Evolutionary conservation across 192 early-diverging fungal genomes (phyloP).

Genomic region (Glomus cerebriforme): DNA sequence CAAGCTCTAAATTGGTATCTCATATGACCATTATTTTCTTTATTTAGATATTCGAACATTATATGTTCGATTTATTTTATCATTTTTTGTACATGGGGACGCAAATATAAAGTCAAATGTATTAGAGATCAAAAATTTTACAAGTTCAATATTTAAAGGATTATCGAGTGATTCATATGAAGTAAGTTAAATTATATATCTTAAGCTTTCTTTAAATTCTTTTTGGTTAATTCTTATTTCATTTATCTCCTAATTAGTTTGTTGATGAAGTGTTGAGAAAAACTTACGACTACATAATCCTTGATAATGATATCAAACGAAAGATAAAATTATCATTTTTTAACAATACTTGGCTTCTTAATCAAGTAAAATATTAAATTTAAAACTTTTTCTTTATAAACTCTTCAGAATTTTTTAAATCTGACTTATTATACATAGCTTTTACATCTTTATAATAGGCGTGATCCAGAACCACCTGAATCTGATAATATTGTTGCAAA

Average conservation of each 20-base stretch:
- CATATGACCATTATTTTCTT: not conserved
- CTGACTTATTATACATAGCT: constrained; percentile 40
- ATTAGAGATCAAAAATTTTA: constrained; percentile 72
- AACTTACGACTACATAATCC: constrained; percentile 60
- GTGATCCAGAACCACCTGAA: constrained; percentile 44
- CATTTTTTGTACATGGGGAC: constrained; percentile 76
- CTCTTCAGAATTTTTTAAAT: not conserved
- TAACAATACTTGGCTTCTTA: constrained; percentile 62
- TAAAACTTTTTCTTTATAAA: not conserved
- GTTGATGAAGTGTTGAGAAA: constrained; percentile 61
- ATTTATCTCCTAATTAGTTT: constrained; percentile 23
- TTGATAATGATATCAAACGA: constrained; percentile 62
- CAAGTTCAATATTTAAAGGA: constrained; percentile 69
- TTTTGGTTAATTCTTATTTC: not conserved
- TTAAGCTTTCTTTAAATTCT: not conserved
- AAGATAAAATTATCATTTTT: constrained; percentile 69
- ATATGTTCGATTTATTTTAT: constrained; percentile 76
- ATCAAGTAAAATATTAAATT: constrained; percentile 45
- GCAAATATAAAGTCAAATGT: constrained; percentile 66
- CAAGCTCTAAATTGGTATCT: not conserved
- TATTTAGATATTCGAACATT: constrained; percentile 64
- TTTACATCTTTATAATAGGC: constrained; percentile 57
- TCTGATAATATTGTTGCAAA: constrained; percentile 54
- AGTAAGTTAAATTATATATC: constrained; percentile 43
- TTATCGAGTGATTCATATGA: constrained; percentile 65